A percentile compares a stretch with the other conserved stretches of the same genome.
phyloP scores from a whole-genome alignment of 805 yeast species.

The Ogataea paradorogensis region DNA sequence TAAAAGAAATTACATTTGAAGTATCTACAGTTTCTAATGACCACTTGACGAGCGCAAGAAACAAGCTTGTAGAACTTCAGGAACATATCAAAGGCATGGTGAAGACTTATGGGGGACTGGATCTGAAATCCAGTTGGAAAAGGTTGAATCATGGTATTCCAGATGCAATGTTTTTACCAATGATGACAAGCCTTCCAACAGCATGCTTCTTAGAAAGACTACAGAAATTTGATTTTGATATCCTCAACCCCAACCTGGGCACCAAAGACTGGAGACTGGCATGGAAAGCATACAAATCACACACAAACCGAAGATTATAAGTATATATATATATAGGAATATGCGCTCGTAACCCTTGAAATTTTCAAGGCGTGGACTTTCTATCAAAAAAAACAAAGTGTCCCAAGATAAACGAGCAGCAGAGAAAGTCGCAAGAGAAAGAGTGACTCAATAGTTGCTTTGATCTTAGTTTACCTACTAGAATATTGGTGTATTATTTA shows the following conservation, averaged over 20 bases:
- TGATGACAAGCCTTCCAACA: constrained; percentile 66
- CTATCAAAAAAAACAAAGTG: constrained; percentile 6
- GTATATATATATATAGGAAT: background rate
- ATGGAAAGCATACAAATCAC: constrained; percentile 46
- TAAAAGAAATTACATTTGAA: constrained; percentile 63
- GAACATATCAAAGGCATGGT: constrained; percentile 36
- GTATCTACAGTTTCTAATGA: constrained; percentile 77
- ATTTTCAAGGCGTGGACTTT: constrained; percentile 6
- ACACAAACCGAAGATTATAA: constrained; percentile 3
- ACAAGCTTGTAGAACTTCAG: constrained; percentile 43
- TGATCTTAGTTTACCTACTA: background rate
- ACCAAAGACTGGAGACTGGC: constrained; percentile 65
- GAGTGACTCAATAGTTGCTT: constrained; percentile 2
- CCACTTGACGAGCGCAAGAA: constrained; percentile 66
- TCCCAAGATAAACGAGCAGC: constrained; percentile 3
- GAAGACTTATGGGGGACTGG: constrained; percentile 14
- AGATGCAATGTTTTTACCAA: constrained; percentile 65
- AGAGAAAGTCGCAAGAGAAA: background rate
- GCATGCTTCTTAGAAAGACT: constrained; percentile 57
- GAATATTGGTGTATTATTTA: background rate
- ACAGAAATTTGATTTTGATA: constrained; percentile 63
- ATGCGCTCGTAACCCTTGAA: constrained; percentile 9
- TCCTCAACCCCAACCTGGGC: constrained; percentile 42
- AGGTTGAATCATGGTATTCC: constrained; percentile 49
- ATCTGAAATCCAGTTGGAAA: constrained; percentile 16